Base-by-base conservation (phyloP, 306 rosid genomes). In the Geum urbanum region DNA sequence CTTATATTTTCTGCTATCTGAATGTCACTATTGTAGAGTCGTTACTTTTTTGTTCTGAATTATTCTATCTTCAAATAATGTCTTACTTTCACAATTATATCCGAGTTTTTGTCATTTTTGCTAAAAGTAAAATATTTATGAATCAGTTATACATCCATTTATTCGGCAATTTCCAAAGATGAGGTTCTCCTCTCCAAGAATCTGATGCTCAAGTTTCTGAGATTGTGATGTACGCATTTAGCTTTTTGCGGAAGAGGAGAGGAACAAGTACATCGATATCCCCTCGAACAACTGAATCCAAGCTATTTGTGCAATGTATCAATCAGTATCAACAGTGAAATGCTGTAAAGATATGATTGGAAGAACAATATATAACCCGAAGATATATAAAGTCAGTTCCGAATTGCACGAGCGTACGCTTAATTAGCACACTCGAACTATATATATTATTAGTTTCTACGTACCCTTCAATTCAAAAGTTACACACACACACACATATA, bases 161-260 rank as follows among this genome's bases (percentile, higher is more conserved):
- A 44, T 20, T 55, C 46, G 4, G 16, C 14, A 5, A 52, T 8
- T 13, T 58, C 16, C 39, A 47, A 58, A 15, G 44, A 47, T 51
- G 51, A 27, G 59, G 51, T 12, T 56, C 72, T 58, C 7, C 15
- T 48, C 37, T 52, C 2, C 45, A 41, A 22, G 78, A 49, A 67
- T 68, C 46, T 5, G 54, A 59, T 67, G 37, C 62, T 24, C 22
- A 46, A 16, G 69, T 58, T 75, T 50, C 10, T 12, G 48, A 53
- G 73, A 67, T 47, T 57, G 73, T 57, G 73, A 66, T 53, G 60
- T 12, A 61, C 46, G 40, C 6, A 35, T 20, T 35, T 19, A 46
- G 19, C 44, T 46, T 47, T 3, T 0, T 46, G 15, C 47, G 51
- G n/a, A 73, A 65, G 37, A 54, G 9, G 18, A 40, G 27, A 63